phyloP scores from a whole-genome alignment of 345 rosid species.

The Carallia pectinifolia region DNA sequence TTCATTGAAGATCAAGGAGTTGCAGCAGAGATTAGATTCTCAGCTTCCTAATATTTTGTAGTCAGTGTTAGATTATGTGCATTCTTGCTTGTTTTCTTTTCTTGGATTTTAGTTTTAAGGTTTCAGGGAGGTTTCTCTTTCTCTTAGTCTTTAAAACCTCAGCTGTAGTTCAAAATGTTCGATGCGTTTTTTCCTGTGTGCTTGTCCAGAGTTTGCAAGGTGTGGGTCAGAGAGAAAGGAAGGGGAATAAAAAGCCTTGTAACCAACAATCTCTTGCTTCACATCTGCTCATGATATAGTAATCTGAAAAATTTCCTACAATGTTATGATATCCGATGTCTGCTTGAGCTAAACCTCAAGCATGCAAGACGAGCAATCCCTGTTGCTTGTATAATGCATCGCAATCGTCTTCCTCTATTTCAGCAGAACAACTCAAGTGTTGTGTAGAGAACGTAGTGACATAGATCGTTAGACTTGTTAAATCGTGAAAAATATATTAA shows the following conservation, averaged over 20 bases:
- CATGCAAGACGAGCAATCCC: too few relatives aligned
- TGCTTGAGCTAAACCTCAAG: too few relatives aligned
- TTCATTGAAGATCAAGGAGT: conserved; percentile 65
- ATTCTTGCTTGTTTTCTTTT: conserved; percentile 44
- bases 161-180: conserved; percentile 11
- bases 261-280: neutral
- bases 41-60: conserved; percentile 91
- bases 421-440: too few relatives aligned
- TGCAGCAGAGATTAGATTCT: conserved; percentile 81
- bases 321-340: too few relatives aligned
- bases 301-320: too few relatives aligned
- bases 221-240: conserved; percentile 1
- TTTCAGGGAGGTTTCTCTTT: conserved; percentile 10
- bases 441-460: too few relatives aligned
- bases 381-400: too few relatives aligned
- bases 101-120: conserved; percentile 1
- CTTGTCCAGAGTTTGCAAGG: conserved; percentile 8
- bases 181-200: conserved; percentile 4
- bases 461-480: too few relatives aligned
- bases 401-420: too few relatives aligned
- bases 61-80: conserved; percentile 59
- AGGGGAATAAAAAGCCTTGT: neutral
- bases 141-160: neutral
- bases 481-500: too few relatives aligned
- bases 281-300: too few relatives aligned